Percentiles rank a stretch among this genome's conserved stretches.
Evolutionary conservation across 1,284 basidiomycete genomes (phyloP).

Genomic region (Pyrrhoderma lamaoense): DNA sequence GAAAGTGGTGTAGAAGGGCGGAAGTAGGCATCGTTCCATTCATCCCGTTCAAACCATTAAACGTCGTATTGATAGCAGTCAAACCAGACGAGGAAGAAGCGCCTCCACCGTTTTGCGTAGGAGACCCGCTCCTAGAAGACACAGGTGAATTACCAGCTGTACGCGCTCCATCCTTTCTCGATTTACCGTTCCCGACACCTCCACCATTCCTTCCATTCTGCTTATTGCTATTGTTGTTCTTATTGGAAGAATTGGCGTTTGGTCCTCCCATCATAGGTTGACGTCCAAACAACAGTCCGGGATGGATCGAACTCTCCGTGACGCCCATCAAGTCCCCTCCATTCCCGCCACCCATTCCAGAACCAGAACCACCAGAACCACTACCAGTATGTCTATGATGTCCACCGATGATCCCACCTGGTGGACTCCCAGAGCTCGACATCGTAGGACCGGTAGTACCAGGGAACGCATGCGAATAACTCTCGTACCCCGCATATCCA

Average conservation of each 20-base stretch:
- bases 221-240: background rate
- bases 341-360: background rate
- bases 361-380: background rate
- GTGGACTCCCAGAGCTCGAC: background rate
- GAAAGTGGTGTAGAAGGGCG: background rate
- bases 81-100: no score
- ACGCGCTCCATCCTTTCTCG: background rate
- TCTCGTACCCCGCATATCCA: conserved; percentile 46
- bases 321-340: background rate
- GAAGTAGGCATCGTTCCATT: conserved; percentile 1
- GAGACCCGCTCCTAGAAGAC: conserved; percentile 2
- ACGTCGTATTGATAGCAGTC: no score
- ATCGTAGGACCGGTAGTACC: conserved; percentile 28
- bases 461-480: conserved; percentile 57
- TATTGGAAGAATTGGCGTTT: conserved; percentile 9
- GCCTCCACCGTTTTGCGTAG: background rate
- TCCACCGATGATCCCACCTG: background rate
- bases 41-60: background rate
- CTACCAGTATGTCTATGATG: background rate
- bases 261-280: background rate
- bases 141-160: conserved; percentile 4
- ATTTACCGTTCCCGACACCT: background rate
- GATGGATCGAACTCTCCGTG: conserved; percentile 45
- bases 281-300: conserved; percentile 41
- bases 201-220: background rate